phyloP scores from a whole-genome alignment of 306 rosid genomes.

The Psophocarpus tetragonolobus region DNA sequence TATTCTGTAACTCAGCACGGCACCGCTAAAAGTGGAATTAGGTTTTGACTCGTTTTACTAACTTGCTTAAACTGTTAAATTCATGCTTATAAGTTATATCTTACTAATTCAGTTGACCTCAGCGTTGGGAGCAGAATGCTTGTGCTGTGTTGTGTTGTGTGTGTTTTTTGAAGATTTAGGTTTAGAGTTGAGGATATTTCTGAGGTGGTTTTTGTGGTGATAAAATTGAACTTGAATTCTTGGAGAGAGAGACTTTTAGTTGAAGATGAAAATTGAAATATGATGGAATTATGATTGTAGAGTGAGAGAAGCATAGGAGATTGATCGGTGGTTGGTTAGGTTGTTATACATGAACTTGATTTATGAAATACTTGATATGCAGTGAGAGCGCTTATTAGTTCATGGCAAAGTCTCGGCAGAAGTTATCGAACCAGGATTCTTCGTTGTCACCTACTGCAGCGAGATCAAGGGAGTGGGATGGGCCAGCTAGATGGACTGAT shows the following conservation, averaged over 20 bases:
- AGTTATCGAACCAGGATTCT: constrained; percentile 67
- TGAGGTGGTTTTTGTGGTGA: constrained; percentile 9
- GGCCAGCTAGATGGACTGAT: constrained; percentile 91
- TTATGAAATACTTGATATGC: constrained; percentile 35
- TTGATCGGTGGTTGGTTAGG: constrained; percentile 11
- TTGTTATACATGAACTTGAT: constrained; percentile 32
- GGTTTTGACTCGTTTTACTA: constrained; percentile 26
- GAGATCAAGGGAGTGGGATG: constrained; percentile 85
- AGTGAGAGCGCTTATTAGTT: constrained; percentile 46
- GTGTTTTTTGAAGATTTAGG: constrained; percentile 8
- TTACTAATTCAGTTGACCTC: constrained; percentile 23
- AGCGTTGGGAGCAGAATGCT: not conserved
- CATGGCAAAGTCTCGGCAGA: constrained; percentile 75
- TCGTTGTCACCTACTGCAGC: constrained; percentile 72
- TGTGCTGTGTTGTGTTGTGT: not conserved
- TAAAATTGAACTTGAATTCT: constrained; percentile 13
- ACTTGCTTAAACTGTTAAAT: constrained; percentile 10
- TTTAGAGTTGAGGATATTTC: constrained; percentile 12
- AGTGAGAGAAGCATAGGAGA: constrained; percentile 8
- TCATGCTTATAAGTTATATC: constrained; percentile 15
- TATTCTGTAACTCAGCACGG: constrained; percentile 17
- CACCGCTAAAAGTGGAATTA: constrained; percentile 25
- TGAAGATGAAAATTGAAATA: not conserved
- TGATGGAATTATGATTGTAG: not conserved
- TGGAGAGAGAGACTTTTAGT: not conserved